Base-by-base conservation (phyloP, 2,329 filamentous ascomycete genomes). In the Fusarium devonianum region DNA sequence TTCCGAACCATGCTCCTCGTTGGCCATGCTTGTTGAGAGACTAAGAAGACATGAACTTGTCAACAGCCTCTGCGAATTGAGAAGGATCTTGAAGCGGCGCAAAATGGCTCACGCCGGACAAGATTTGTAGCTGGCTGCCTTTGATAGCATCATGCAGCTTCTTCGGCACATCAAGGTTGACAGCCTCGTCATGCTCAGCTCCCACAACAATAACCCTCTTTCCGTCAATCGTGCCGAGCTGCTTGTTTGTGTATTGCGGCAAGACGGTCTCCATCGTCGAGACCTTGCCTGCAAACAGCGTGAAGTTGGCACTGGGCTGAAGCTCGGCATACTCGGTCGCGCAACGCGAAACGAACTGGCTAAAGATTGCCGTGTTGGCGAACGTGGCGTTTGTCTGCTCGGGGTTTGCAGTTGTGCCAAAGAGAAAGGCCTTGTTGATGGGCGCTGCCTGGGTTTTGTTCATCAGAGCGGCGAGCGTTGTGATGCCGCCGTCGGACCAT, bases 401-500 rank as follows among this genome's bases (percentile, higher is more conserved):
- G 5, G 65, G 64, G 5, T 56, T 64, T 35, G 70, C 65, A 22
- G 65, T 64, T 22, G 63, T 67, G 18, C 71, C 73, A 30, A 75
- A 76, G 36, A 75, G 38, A 37, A 76, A 75, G 4, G 74, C 73
- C 53, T 71, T 72, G 29, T 69, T 60, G 46, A 75, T 74, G 16
- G 64, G 58, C 1, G 62, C 49, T 2, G 65, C 56, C 29, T 67
- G 66, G 10, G 49, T 59, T 1, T 64, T 40, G 63, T 73, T 64
- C 28, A 72, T 59, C 17, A 75, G 68, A 6, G 66, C 68, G 3
- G 70, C 60, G 4, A 75, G 66, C 2, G 72, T 72, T 5, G 71
- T 71, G 14, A 69, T 69, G 25, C 67, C 73, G 29, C 73, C 73
- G 42, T 76, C 74, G 7, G 71, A 74, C 74, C 73, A 76, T 18